These are phyloP conservation scores for Pluteus cervinus DNA, from an alignment of 768 basidiomycete species.

Conservation along the genomic window DNA sequence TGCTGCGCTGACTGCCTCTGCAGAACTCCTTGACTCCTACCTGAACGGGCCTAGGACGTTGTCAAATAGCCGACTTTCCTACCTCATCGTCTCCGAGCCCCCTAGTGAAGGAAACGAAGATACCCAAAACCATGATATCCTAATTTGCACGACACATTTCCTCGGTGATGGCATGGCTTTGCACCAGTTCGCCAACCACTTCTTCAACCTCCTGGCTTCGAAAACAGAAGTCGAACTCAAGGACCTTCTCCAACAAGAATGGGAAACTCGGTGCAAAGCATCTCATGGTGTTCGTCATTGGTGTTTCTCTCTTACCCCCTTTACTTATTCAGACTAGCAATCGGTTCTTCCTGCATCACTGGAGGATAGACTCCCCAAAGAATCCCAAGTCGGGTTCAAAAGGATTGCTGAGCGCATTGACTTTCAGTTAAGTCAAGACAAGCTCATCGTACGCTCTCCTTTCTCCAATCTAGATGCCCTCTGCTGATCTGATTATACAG, in stretches of 20 bases:
- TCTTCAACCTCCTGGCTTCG: conserved; percentile 52
- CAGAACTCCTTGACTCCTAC: conserved; percentile 62
- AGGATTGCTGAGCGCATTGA: conserved; percentile 48
- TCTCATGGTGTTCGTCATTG: not conserved
- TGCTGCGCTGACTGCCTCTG: conserved; percentile 3
- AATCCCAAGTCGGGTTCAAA: conserved; percentile 30
- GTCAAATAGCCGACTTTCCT: conserved; percentile 59
- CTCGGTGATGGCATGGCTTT: conserved; percentile 86
- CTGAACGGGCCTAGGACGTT: conserved; percentile 76
- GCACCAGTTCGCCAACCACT: conserved; percentile 76
- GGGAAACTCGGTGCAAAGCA: conserved; percentile 18
- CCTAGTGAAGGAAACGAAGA: conserved; percentile 3
- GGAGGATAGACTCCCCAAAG: conserved; percentile 27
- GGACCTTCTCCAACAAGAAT: conserved; percentile 26
- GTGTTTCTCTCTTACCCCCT: conserved; percentile 11
- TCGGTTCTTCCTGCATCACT: conserved; percentile 15
- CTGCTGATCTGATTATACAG: conserved; percentile 22
- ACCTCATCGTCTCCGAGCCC: conserved; percentile 42
- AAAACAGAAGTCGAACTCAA: conserved; percentile 21
- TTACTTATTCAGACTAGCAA: conserved; percentile 5
- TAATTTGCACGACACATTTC: conserved; percentile 77
- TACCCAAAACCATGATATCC: conserved; percentile 44
- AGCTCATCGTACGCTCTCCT: conserved; percentile 41
- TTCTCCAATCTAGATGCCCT: not conserved
- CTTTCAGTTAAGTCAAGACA: conserved; percentile 46